Evolutionary conservation across 495 filamentous ascomycete species (phyloP).

Genomic region (Xylaria grammica): DNA sequence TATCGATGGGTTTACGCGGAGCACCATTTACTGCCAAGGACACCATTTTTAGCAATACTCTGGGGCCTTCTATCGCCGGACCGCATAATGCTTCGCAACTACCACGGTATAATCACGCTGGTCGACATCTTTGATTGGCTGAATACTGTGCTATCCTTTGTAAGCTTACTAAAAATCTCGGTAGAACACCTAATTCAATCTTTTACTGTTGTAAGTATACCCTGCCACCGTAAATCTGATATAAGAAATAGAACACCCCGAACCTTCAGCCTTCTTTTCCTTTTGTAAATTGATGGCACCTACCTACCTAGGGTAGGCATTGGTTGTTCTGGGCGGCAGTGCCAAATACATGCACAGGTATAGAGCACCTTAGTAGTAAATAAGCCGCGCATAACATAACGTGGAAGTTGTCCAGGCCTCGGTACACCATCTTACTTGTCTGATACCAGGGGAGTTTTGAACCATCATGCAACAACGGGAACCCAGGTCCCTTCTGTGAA

Average conservation of each 20-base stretch:
- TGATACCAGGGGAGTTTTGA: slow-evolving; percentile 3
- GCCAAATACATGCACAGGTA: background rate
- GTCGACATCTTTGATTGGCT: slow-evolving; percentile 8
- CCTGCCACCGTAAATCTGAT: background rate
- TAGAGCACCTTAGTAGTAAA: background rate
- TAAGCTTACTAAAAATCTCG: slow-evolving; percentile 21
- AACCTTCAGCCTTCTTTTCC: background rate
- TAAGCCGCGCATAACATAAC: too few relatives aligned
- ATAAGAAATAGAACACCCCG: background rate
- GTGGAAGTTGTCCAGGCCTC: too few relatives aligned
- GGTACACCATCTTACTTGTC: background rate
- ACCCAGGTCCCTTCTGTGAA: background rate
- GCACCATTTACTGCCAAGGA: slow-evolving; percentile 20
- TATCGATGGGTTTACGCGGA: slow-evolving; percentile 4
- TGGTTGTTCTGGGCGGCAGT: background rate
- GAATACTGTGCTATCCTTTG: background rate
- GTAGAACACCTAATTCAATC: too few relatives aligned
- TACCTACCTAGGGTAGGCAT: background rate
- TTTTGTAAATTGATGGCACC: background rate
- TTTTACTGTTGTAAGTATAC: too few relatives aligned
- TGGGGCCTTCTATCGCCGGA: background rate
- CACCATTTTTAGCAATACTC: slow-evolving; percentile 20
- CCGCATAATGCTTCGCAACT: background rate
- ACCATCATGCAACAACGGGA: slow-evolving; percentile 7
- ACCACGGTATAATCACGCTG: background rate